Base-by-base conservation (phyloP, 306 rosid species). In the Vicia sativa region DNA sequence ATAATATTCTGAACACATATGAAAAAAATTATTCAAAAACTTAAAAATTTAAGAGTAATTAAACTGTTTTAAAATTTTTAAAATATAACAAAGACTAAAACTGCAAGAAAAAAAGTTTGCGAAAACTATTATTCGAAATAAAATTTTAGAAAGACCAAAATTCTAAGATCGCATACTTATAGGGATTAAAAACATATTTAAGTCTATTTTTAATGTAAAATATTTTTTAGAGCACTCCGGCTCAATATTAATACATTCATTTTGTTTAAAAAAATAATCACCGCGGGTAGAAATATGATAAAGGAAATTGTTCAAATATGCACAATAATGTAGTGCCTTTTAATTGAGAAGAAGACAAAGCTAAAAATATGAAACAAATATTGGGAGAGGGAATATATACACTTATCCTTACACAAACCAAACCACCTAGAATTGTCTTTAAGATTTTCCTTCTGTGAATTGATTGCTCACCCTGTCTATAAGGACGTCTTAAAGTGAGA, bases 401-500 rank as follows among this genome's bases (percentile, higher is more conserved):
- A 44, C 59, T 52, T 65, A 82, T 75, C 75, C 59, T 75, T 37
- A 50, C 67, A 68, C 63, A 14, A 44, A 14, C 49, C 65, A 53
- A 45, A 68, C 35, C 65, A 54, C 52, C 41, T 57, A 14, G 11
- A 71, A 55, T 79, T 66, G 72, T 79, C 75, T 69, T 3, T 77
- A 29, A 14, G 9, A 71, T 42, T 79, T 70, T 72, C 76, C 73
- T 69, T 77, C n/a, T 53, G 74, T 62, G 84, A 74, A 72, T 75
- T 68, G 82, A 88, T 77, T 69, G 79, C 78, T 79, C 79, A 84
- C 77, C 87, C 18, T 14, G 73, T 56, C 73, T 54, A 53, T 31
- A 73, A 74, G 39, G 38, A 58, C 42, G 9, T 55, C 50, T 45
- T 45, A n/a, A 45, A n/a, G 45, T 3, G 14, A 44, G 18, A 44